Conservation (phyloP, 2,329 filamentous ascomycete genomes). For the Thielaviopsis punctulata region DNA sequence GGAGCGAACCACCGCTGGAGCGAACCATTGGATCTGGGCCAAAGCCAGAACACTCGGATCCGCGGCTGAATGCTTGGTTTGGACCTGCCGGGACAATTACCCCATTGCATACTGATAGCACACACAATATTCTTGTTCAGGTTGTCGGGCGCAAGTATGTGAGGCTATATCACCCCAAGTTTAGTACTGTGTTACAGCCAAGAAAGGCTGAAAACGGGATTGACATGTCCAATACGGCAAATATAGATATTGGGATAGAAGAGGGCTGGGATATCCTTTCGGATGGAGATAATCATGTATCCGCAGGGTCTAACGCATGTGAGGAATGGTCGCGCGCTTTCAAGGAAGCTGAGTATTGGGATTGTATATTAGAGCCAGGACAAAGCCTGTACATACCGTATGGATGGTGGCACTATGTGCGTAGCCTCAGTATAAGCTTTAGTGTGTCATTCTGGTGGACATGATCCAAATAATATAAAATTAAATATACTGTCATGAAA, state of each 20-base stretch:
- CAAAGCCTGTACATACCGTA: slow-evolving; percentile 80
- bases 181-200: slow-evolving; percentile 42
- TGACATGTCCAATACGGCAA: slow-evolving; percentile 84
- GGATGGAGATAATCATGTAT: slow-evolving; percentile 12
- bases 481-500: background rate
- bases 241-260: slow-evolving; percentile 55
- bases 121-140: slow-evolving; percentile 83
- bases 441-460: slow-evolving; percentile 98
- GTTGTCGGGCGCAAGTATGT: slow-evolving; percentile 84
- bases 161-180: slow-evolving; percentile 60
- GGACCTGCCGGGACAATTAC: slow-evolving; percentile 78
- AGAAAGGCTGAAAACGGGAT: slow-evolving; percentile 50
- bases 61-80: slow-evolving; percentile 80
- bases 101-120: slow-evolving; percentile 82
- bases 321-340: slow-evolving; percentile 31
- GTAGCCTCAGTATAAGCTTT: slow-evolving; percentile 70
- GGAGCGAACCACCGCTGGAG: slow-evolving; percentile 45
- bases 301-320: slow-evolving; percentile 19
- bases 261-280: slow-evolving; percentile 36
- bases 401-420: slow-evolving; percentile 97
- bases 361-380: slow-evolving; percentile 63
- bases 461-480: no score
- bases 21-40: slow-evolving; percentile 21
- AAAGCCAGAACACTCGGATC: slow-evolving; percentile 29
- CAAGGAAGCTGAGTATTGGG: slow-evolving; percentile 44